Conservation (phyloP, 2,329 filamentous ascomycete species). For the Cladophialophora chaetospira region DNA sequence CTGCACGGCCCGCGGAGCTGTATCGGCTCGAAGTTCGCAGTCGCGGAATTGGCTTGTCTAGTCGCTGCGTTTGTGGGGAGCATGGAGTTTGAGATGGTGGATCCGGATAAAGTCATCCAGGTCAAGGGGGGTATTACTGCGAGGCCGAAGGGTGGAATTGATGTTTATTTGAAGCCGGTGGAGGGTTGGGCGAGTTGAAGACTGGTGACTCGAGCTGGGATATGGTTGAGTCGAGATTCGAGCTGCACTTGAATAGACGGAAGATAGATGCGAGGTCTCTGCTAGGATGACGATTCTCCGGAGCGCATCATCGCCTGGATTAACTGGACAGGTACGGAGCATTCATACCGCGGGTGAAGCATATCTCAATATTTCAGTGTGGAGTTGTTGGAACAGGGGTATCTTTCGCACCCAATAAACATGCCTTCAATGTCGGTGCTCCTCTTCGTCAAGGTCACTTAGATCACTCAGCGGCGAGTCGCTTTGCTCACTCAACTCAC, state of each 20-base stretch:
- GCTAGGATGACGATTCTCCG: too few species aligned
- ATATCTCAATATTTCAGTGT: too few species aligned
- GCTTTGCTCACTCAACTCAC: conserved; percentile 11
- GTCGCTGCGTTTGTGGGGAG: conserved; percentile 74
- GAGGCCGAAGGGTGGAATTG: conserved; percentile 71
- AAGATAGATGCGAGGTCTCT: too few species aligned
- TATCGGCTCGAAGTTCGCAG: conserved; percentile 53
- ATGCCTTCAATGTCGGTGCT: not conserved
- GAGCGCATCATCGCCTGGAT: too few species aligned
- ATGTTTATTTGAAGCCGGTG: conserved; percentile 67
- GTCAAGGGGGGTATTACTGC: conserved; percentile 72
- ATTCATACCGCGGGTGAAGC: too few species aligned
- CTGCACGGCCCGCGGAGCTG: conserved; percentile 60
- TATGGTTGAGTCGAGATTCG: too few species aligned
- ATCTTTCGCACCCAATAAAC: too few species aligned
- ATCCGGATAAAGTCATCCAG: conserved; percentile 61
- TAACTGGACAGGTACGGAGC: too few species aligned
- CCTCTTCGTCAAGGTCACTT: conserved; percentile 21
- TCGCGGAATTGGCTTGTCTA: conserved; percentile 81
- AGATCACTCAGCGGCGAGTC: conserved; percentile 5
- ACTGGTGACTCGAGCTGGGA: too few species aligned
- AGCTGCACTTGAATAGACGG: too few species aligned
- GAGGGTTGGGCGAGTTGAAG: conserved; percentile 60
- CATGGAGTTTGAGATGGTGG: conserved; percentile 68
- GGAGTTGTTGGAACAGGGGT: too few species aligned